These are phyloP conservation scores for Nicotiana obtusifolia DNA, from an alignment of 257 asterid species.

Conservation along the genomic window DNA sequence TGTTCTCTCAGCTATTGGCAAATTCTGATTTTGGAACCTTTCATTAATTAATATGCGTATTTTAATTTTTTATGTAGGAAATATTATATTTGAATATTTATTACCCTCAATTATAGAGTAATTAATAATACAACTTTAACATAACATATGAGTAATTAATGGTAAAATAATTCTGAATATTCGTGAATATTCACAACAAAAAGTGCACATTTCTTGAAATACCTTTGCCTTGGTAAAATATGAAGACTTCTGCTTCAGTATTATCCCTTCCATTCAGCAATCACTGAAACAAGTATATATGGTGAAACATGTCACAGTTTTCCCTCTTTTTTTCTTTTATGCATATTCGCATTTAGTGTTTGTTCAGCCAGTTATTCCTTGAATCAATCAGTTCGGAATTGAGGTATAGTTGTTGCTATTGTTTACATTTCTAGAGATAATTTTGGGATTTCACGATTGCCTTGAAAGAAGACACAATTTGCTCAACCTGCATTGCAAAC, in stretches of 20 bases:
- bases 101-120: too few relatives aligned
- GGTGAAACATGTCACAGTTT: not conserved
- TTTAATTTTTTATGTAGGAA: too few relatives aligned
- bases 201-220: too few relatives aligned
- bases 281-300: not conserved
- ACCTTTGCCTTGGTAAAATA: not conserved
- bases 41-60: too few relatives aligned
- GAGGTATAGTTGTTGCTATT: not conserved
- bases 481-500: constrained; percentile 19
- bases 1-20: too few relatives aligned
- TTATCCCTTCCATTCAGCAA: not conserved
- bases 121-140: too few relatives aligned
- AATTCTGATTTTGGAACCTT: too few relatives aligned
- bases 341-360: not conserved
- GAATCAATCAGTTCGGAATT: not conserved
- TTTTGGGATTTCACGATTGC: constrained; percentile 26
- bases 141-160: too few relatives aligned
- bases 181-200: too few relatives aligned
- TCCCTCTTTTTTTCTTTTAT: not conserved
- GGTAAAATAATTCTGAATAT: too few relatives aligned
- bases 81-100: too few relatives aligned
- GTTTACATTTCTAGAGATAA: not conserved
- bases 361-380: not conserved
- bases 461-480: constrained; percentile 23
- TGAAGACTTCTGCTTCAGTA: not conserved